Evolutionary conservation across 306 rosid species (phyloP).

Genomic region (Trifolium repens): DNA sequence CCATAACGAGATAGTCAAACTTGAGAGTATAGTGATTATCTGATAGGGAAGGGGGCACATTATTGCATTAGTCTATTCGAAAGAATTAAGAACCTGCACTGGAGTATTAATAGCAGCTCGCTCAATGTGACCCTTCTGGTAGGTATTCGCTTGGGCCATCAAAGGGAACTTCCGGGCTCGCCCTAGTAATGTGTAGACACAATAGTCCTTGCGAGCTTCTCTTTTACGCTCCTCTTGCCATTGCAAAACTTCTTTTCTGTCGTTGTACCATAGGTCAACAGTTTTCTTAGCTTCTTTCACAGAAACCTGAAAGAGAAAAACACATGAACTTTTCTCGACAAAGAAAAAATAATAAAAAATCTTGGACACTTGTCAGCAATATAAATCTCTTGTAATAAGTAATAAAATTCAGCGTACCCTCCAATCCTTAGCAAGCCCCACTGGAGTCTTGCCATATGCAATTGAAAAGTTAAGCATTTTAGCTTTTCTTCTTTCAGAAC

Average conservation of each 20-base stretch:
- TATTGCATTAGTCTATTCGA: constrained; percentile 31
- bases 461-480: constrained; percentile 97
- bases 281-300: constrained; percentile 88
- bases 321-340: constrained; percentile 4
- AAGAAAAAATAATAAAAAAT: constrained; percentile 33
- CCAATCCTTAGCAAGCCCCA: constrained; percentile 96
- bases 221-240: constrained; percentile 84
- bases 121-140: constrained; percentile 88
- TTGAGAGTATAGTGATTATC: constrained; percentile 15
- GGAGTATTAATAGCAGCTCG: constrained; percentile 98
- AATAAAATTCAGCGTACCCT: constrained; percentile 56
- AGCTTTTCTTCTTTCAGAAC: constrained; percentile 93
- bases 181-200: constrained; percentile 83
- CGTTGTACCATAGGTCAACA: constrained; percentile 89
- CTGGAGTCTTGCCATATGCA: constrained; percentile 95
- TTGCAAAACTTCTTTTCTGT: constrained; percentile 76
- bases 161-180: constrained; percentile 84
- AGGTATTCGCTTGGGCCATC: constrained; percentile 55
- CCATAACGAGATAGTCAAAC: background rate
- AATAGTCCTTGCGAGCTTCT: constrained; percentile 61
- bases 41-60: constrained; percentile 9
- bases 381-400: constrained; percentile 20
- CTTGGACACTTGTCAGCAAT: background rate
- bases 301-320: constrained; percentile 65
- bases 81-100: constrained; percentile 71